Base-by-base conservation (phyloP, 371 early-diverging fungal species). In the Rhizopus arrhizus region DNA sequence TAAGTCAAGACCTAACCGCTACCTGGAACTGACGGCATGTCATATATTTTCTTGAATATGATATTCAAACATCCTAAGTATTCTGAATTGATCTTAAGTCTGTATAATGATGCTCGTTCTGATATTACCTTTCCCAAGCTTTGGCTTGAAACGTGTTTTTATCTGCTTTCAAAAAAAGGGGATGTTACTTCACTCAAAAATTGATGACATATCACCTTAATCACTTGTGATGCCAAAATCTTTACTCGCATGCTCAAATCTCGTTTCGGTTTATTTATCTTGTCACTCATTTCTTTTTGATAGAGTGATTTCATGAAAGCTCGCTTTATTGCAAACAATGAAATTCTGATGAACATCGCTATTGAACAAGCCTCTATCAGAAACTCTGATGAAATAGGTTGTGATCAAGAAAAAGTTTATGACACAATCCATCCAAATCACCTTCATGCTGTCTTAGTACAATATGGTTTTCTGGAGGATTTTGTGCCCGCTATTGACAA, bases 191-290 rank as follows among this genome's bases (percentile, higher is more conserved):
- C 4, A 4, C 7, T 51, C 4, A 33, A 15, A 33, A 53, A 53
- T 29, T 53, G 34, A 8, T 9, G 29, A 35, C 41, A 41, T 12
- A 49, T 49, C 12, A 58, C 62, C 29, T 56, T 70, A 9, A 66
- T 71, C 5, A 62, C 67, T 45, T 48, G 52, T 12, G 70, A 74
- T 22, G 65, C 63, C 22, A 70, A 70, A 15, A 9, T 70, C 0
- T 70, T 70, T 46, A 68, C 69, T 1, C 58, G 65, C 4, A 9
- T 71, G 6, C 48, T 74, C 8, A 57, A 60, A 3, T 32, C 45
- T 34, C 40, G 61, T 1, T 31, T 72, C 5, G 28, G 53, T 3
- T 8, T 28, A 0, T 7, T 29, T 4, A 10, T 51, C 0, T 5
- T 32, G 8, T 11, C 9, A 0, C 12, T 70, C 4, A 43, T 66